These are phyloP conservation scores for Macrophomina tecta DNA, from an alignment of 2,329 filamentous ascomycete genomes.

Conservation along the genomic window DNA sequence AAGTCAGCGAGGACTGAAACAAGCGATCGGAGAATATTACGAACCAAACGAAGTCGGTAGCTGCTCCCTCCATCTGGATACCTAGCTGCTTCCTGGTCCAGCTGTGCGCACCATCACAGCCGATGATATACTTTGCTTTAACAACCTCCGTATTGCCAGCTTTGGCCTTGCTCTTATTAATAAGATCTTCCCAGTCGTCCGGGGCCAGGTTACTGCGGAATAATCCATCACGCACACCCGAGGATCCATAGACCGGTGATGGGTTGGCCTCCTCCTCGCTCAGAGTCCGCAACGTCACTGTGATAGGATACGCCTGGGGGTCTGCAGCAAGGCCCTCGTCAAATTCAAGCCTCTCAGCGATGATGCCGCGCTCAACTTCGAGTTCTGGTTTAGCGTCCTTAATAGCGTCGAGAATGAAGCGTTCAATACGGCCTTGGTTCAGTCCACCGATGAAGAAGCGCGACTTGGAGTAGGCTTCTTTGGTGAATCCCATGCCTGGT, in stretches of 20 bases:
- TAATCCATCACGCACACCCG: background rate
- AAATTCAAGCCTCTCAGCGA: background rate
- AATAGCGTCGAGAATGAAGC: background rate
- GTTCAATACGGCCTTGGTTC: slow-evolving; percentile 8
- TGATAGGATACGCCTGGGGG: background rate
- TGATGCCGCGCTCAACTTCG: background rate
- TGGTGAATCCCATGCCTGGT: too few species aligned
- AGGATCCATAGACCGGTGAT: background rate
- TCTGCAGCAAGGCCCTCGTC: slow-evolving; percentile 56
- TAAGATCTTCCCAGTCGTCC: slow-evolving; percentile 5
- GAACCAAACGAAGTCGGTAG: slow-evolving; percentile 60
- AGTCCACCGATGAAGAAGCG: background rate
- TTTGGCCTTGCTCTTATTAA: background rate
- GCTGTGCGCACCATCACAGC: slow-evolving; percentile 62
- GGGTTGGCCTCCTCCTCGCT: background rate
- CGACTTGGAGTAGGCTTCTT: slow-evolving; percentile 44
- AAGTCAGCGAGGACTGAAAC: background rate
- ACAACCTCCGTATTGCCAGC: slow-evolving; percentile 29
- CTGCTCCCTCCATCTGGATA: slow-evolving; percentile 65
- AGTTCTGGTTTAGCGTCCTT: background rate
- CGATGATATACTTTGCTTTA: slow-evolving; percentile 48
- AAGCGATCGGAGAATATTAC: too few species aligned
- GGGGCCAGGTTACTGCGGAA: slow-evolving; percentile 4
- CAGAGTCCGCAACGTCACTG: background rate
- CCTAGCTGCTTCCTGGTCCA: slow-evolving; percentile 58